Evolutionary conservation across 2,329 filamentous ascomycete genomes (phyloP).

Genomic region (Emergomyces orientalis): DNA sequence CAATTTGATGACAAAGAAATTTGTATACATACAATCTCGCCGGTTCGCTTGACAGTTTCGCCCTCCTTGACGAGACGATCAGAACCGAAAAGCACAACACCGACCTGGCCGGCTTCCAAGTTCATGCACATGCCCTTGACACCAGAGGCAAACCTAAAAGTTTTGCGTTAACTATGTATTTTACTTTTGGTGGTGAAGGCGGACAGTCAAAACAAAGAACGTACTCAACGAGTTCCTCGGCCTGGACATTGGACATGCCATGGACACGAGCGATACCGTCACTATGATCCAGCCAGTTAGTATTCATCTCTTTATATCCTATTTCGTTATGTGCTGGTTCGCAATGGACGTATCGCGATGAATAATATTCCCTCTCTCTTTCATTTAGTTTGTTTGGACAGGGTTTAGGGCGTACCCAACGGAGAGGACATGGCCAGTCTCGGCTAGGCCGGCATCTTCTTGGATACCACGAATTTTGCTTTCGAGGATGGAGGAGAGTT

Average conservation of each 20-base stretch:
- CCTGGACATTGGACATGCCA: constrained; percentile 99
- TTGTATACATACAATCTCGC: constrained; percentile 74
- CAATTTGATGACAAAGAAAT: background rate
- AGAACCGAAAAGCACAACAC: constrained; percentile 99
- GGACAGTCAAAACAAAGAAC: constrained; percentile 36
- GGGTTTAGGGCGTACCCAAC: constrained; percentile 69
- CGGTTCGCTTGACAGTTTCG: constrained; percentile 99
- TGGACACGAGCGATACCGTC: constrained; percentile 99
- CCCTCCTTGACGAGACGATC: constrained; percentile 99
- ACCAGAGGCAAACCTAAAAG: constrained; percentile 84
- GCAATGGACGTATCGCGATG: background rate
- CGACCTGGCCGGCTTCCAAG: constrained; percentile 99
- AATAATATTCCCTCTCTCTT: constrained; percentile 15
- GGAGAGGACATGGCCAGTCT: constrained; percentile 97
- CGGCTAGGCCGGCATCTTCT: constrained; percentile 90
- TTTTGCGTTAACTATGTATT: constrained; percentile 20
- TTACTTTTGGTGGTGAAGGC: constrained; percentile 15
- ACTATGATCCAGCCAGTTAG: constrained; percentile 46
- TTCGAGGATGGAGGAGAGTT: constrained; percentile 98
- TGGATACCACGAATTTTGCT: constrained; percentile 98
- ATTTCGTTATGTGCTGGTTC: background rate
- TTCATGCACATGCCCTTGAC: constrained; percentile 99
- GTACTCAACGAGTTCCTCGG: constrained; percentile 99
- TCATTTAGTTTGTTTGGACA: constrained; percentile 15
- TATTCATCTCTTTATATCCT: background rate